Percentiles rank a stretch among this genome's conserved stretches.
Evolutionary conservation across 2,329 filamentous ascomycete genomes (phyloP).

Genomic region (Aspergillus sp.): DNA sequence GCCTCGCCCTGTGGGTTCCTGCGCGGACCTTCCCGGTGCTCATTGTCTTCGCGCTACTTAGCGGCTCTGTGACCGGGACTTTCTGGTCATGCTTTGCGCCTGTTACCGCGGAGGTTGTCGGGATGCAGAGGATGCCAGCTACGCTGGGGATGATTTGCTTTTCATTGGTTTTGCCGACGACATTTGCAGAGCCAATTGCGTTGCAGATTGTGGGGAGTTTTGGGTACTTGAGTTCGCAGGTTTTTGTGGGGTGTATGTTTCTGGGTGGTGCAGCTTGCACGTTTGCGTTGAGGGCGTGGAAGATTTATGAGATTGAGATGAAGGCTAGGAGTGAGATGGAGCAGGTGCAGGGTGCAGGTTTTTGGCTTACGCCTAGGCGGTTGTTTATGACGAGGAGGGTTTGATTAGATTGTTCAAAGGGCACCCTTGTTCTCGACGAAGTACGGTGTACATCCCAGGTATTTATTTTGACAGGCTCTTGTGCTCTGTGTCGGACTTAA

Average conservation of each 20-base stretch:
- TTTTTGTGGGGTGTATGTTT: constrained; percentile 58
- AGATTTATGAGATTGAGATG: constrained; percentile 27
- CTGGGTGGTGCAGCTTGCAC: constrained; percentile 47
- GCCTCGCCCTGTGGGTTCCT: constrained; percentile 56
- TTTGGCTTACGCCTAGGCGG: not conserved
- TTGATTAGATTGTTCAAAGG: not conserved
- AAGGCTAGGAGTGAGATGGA: constrained; percentile 2
- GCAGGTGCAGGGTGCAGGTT: not conserved
- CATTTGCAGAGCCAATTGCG: constrained; percentile 50
- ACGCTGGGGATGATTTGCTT: constrained; percentile 56
- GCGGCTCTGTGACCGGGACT: constrained; percentile 53
- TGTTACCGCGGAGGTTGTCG: constrained; percentile 56
- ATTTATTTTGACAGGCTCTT: too few relatives aligned
- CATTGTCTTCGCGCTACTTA: constrained; percentile 53
- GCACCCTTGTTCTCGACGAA: too few relatives aligned
- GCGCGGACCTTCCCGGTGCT: constrained; percentile 53
- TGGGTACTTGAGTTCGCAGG: constrained; percentile 35
- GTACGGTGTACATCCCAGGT: too few relatives aligned
- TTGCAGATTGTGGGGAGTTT: constrained; percentile 47
- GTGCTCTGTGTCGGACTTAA: too few relatives aligned
- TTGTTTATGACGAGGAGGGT: not conserved
- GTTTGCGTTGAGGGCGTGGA: constrained; percentile 37
- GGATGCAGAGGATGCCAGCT: constrained; percentile 50
- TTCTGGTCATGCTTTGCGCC: constrained; percentile 55
- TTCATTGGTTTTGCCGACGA: constrained; percentile 47